These are phyloP conservation scores for Chlorella sorokiniana DNA, from an alignment of 139 green algal genomes.

Conservation along the genomic window DNA sequence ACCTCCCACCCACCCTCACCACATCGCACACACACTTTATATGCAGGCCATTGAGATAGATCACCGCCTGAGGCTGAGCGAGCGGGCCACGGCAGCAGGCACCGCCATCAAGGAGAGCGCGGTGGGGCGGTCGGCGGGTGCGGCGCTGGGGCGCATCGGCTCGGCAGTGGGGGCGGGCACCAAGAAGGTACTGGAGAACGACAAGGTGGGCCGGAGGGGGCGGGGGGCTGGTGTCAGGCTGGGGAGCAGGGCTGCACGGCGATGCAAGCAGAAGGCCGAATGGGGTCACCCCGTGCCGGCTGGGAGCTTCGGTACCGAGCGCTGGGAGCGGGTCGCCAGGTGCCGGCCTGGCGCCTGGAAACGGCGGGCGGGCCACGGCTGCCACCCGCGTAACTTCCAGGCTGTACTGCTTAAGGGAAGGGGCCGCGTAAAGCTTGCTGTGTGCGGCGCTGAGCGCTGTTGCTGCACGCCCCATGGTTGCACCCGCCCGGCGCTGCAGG, in stretches of 20 bases:
- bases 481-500: too few relatives aligned
- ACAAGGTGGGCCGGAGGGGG: not conserved
- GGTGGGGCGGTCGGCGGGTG: conserved; percentile 4
- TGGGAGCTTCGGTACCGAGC: too few relatives aligned
- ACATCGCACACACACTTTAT: not conserved
- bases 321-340: too few relatives aligned
- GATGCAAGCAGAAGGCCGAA: too few relatives aligned
- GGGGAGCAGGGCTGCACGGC: not conserved
- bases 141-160: not conserved
- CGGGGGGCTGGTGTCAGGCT: not conserved
- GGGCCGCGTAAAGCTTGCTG: too few relatives aligned
- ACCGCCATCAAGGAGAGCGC: conserved; percentile 22
- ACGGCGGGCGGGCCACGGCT: too few relatives aligned
- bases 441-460: too few relatives aligned
- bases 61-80: conserved; percentile 28
- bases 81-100: conserved; percentile 11
- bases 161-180: not conserved
- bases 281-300: too few relatives aligned
- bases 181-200: conserved; percentile 27
- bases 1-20: not conserved
- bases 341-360: too few relatives aligned
- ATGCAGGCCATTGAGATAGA: conserved; percentile 24
- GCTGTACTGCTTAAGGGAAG: too few relatives aligned
- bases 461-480: too few relatives aligned
- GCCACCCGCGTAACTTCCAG: too few relatives aligned